Percentiles rank a stretch among this genome's conserved stretches.
Conservation (phyloP, 495 filamentous ascomycete genomes). For the Collariella sp. region DNA sequence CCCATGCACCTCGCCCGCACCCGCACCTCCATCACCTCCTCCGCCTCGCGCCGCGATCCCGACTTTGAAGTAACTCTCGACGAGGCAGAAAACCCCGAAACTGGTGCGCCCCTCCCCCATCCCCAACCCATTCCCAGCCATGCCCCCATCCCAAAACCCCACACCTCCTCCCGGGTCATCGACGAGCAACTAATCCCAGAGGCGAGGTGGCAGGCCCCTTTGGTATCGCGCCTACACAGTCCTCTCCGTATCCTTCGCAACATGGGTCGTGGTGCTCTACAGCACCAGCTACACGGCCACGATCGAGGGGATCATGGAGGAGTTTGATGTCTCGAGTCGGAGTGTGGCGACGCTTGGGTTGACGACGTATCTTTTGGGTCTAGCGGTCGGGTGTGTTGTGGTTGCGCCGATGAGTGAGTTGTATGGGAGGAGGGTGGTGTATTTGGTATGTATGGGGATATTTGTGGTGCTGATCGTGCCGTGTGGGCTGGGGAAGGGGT, state of each 20-base stretch:
- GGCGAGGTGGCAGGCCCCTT: constrained; percentile 34
- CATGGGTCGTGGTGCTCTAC: constrained; percentile 72
- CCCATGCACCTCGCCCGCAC: constrained; percentile 25
- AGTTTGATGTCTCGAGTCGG: constrained; percentile 50
- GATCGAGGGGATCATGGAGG: constrained; percentile 54
- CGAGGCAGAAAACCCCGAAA: constrained; percentile 67
- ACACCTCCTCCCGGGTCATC: no score
- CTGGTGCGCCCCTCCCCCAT: constrained; percentile 33
- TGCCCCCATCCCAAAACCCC: not conserved
- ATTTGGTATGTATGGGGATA: constrained; percentile 51
- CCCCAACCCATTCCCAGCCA: not conserved
- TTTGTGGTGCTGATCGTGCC: constrained; percentile 65
- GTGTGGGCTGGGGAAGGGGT: constrained; percentile 56
- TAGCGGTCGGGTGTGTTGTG: constrained; percentile 64
- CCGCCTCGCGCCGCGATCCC: constrained; percentile 51
- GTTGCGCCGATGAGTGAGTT: constrained; percentile 70
- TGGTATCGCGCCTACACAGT: constrained; percentile 58
- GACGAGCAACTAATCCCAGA: not conserved
- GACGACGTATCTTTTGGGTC: constrained; percentile 68
- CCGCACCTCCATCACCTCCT: constrained; percentile 48
- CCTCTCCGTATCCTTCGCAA: constrained; percentile 59
- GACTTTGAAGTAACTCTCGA: constrained; percentile 72
- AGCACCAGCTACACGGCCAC: constrained; percentile 74
- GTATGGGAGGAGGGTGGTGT: constrained; percentile 68
- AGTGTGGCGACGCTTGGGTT: constrained; percentile 63